Evolutionary conservation across 1,139 yeast genomes (phyloP), one percentile per base, ranked within the genome.

Genomic region (Geotrichum klebahnii): DNA sequence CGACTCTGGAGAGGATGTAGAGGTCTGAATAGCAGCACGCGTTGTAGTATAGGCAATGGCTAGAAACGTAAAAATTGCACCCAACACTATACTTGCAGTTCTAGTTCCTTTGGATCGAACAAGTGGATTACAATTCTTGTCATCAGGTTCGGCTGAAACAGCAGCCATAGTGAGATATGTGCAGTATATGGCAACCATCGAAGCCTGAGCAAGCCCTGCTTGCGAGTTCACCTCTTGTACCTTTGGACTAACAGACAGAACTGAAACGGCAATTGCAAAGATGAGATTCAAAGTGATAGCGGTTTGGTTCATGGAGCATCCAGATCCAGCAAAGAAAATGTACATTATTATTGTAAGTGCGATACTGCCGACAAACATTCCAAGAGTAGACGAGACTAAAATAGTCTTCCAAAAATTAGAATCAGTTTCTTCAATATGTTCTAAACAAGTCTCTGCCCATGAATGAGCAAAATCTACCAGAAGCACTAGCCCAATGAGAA

Each of bases 31-130:
- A 3, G 98, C 97, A 0, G 98, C 98, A 57, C 97, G 79, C 1
- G 97, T 89, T 0, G 99, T 92, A 1, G 98, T 92, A 66, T 94
- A 94, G 0, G 97, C 97, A 56, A 94, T 86, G 0, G 99, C 97
- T 48, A 88, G 75, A 63, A 94, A 88, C 0, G 99, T 94, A 71
- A 94, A 89, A 37, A 89, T 71, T 0, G 97, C 97, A 20, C 98
- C 98, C 48, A 94, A 67, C 0, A 92, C 80, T 49, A 90, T 82
- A 57, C 95, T 84, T 19, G 88, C 82, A 1, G 96, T 89, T 61
- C 97, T 79, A 0, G 98, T 89, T 3, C 97, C 96, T 52, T 78
- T 76, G 2, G 96, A 86, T 58, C 97, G 78, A 17, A 90, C 81
- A 55, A 92, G 73, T 5, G 98, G 98, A 66, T 94, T 94, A 67